Evolutionary conservation across 2,329 filamentous ascomycete species (phyloP), one percentile per base, ranked within the genome.

Genomic region (Cladosporium sp.): DNA sequence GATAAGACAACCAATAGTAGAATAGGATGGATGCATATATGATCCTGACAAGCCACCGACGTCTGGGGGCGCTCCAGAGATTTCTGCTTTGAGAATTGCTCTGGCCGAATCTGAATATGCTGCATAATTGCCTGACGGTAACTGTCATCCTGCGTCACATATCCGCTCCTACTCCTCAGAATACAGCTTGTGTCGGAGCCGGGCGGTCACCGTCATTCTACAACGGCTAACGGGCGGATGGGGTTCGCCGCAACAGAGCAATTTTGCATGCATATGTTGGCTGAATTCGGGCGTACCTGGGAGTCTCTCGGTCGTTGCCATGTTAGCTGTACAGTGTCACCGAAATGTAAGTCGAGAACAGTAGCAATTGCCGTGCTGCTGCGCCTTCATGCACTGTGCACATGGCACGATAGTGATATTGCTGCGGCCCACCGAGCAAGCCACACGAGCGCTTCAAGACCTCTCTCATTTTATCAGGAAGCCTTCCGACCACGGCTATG

Each of bases 141-240:
- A 21, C n/a, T 24, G n/a, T 47, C 41, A 47, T 47, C n/a, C 30
- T 34, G n/a, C 18, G 52, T 55, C 52, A 34, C 30, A 12, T 30
- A 7, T 34, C 14, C 11, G 28, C 18, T 32, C 34, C n/a, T 34
- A n/a, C 32, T 30, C 52, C 32, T 18, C n/a, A 30, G 52, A 55
- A 34, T 55, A 32, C 18, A n/a, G 32, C 32, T 14, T 55, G 52
- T 32, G 30, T 55, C 32, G 41, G 41, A 55, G 8, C 26, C 11
- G n/a, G 32, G 52, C 52, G 52, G 30, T 24, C 52, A 34, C 26
- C n/a, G 52, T 21, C 32, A 32, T 11, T 34, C 32, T 21, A 21
- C 10, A 55, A 55, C 52, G 52, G 18, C 30, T 11, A 58, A 58
- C 55, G 55, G 55, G 34, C 55, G 34, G 55, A 58, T 41, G 32